A percentile compares a stretch with the other conserved stretches of the same genome.
Evolutionary conservation across 352 stramenopile genomes (phyloP).

Genomic region (Phytophthora agathidicida): DNA sequence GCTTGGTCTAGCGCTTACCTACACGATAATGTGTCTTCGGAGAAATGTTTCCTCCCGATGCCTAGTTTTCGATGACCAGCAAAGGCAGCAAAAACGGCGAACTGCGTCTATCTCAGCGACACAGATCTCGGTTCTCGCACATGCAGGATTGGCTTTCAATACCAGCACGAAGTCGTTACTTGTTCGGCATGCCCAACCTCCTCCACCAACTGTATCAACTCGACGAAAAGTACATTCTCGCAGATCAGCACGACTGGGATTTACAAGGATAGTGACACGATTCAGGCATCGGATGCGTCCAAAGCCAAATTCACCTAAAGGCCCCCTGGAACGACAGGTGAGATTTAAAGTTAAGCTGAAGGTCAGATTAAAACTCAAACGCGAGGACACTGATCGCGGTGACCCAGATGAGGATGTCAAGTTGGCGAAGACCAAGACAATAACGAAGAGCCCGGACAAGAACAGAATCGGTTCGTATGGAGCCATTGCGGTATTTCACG

Average conservation of each 20-base stretch:
- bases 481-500: conserved; percentile 56
- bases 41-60: conserved; percentile 51
- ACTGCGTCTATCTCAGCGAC: conserved; percentile 24
- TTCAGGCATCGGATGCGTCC: conserved; percentile 7
- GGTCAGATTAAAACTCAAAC: conserved; percentile 9
- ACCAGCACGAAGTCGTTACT: conserved; percentile 39
- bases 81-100: conserved; percentile 11
- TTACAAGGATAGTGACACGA: conserved; percentile 13
- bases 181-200: conserved; percentile 29
- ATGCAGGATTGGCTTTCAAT: conserved; percentile 49
- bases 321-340: neutral
- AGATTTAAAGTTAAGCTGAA: conserved; percentile 18
- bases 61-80: conserved; percentile 36
- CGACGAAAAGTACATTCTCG: conserved; percentile 11
- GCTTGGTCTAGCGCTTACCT: conserved; percentile 54
- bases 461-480: conserved; percentile 32
- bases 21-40: conserved; percentile 54
- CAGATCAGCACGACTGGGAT: neutral
- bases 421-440: conserved; percentile 3
- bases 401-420: neutral
- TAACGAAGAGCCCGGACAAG: conserved; percentile 10
- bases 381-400: neutral
- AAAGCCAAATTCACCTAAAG: neutral
- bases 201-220: neutral
- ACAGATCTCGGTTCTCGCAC: conserved; percentile 39